A percentile compares a stretch with the other conserved stretches of the same genome.
Conservation (phyloP, 2,329 filamentous ascomycete genomes). For the Aspergillus terreus region DNA sequence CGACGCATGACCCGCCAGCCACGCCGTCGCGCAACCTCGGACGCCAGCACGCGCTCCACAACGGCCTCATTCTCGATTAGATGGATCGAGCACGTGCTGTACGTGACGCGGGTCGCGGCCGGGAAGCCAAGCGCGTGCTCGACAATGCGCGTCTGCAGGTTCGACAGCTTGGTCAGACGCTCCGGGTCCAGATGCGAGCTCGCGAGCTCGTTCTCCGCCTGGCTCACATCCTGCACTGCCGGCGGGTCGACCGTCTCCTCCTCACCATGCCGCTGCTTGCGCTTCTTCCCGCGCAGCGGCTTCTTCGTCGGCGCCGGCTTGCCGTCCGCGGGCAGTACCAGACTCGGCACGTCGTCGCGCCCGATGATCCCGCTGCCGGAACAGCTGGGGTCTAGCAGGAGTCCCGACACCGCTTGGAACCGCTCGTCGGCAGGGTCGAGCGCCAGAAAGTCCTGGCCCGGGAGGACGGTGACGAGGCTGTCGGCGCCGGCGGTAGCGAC, state of each 20-base stretch:
- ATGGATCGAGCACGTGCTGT: constrained; percentile 91
- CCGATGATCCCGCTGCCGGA: constrained; percentile 94
- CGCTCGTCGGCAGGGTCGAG: constrained; percentile 61
- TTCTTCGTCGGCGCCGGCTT: constrained; percentile 12
- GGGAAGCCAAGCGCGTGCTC: constrained; percentile 83
- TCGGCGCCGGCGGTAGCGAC: constrained; percentile 71
- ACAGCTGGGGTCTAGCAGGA: constrained; percentile 90
- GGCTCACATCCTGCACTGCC: too few relatives aligned
- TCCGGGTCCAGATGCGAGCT: constrained; percentile 49
- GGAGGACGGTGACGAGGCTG: constrained; percentile 62
- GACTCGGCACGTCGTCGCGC: constrained; percentile 69
- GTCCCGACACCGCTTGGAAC: constrained; percentile 68
- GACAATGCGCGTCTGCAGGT: constrained; percentile 78
- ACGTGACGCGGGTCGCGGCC: constrained; percentile 70
- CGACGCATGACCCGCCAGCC: constrained; percentile 77
- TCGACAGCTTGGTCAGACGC: constrained; percentile 69
- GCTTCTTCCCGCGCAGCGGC: constrained; percentile 36
- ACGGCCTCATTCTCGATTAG: constrained; percentile 85
- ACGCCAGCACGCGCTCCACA: constrained; percentile 67
- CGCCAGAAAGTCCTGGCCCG: constrained; percentile 76
- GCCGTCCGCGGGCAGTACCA: constrained; percentile 56
- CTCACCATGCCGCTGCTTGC: constrained; percentile 35
- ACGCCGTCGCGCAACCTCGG: constrained; percentile 59
- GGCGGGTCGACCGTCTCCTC: not conserved
- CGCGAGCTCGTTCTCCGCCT: constrained; percentile 36